phyloP scores from a whole-genome alignment of 805 yeast genomes.

The Monosporozyma unispora region DNA sequence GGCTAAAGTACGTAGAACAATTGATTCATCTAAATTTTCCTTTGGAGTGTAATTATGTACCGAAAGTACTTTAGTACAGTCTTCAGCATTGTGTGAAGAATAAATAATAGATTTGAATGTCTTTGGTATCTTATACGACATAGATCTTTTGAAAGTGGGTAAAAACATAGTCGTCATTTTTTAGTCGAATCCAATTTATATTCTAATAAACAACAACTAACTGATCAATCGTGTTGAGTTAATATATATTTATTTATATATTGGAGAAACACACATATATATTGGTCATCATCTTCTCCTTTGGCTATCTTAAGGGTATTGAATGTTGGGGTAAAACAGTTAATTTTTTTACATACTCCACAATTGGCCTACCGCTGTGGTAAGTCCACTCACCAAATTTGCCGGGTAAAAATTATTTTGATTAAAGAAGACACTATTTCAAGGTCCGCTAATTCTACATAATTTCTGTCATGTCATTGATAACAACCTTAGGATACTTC shows the following conservation, averaged over 20 bases:
- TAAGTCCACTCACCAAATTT: neutral
- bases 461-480: too few species aligned
- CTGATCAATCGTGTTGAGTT: too few species aligned
- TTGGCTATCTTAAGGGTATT: neutral
- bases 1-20: slow-evolving; percentile 63
- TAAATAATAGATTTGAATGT: slow-evolving; percentile 26
- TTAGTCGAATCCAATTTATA: neutral
- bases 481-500: too few species aligned
- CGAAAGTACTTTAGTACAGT: slow-evolving; percentile 22
- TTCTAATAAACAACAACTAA: neutral
- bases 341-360: neutral
- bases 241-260: neutral
- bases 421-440: too few species aligned
- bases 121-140: slow-evolving; percentile 18
- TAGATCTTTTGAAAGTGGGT: slow-evolving; percentile 12
- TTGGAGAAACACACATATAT: neutral
- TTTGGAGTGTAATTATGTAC: slow-evolving; percentile 25
- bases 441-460: too few species aligned
- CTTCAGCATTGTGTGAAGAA: slow-evolving; percentile 24
- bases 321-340: neutral
- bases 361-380: neutral
- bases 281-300: neutral
- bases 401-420: neutral
- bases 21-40: slow-evolving; percentile 14
- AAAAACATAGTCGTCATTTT: neutral